phyloP scores from a whole-genome alignment of 805 yeast species.

The Wickerhamomyces chaumierensis region DNA sequence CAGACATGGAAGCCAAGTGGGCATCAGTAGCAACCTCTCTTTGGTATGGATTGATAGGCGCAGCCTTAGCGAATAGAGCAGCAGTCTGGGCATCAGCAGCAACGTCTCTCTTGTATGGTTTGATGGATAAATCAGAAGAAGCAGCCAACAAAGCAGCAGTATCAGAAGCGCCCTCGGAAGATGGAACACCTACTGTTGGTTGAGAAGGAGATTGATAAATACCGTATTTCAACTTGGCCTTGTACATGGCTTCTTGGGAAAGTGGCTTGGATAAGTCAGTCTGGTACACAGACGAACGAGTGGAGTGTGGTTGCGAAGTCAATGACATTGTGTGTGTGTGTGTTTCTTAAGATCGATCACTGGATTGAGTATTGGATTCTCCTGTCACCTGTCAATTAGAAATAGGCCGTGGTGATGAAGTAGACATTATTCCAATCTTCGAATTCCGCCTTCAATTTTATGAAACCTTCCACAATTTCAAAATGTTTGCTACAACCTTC shows the following conservation, averaged over 20 bases:
- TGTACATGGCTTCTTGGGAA: slow-evolving; percentile 64
- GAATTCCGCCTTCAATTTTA: too few species aligned
- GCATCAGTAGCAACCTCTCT: slow-evolving; percentile 40
- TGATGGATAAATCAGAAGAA: slow-evolving; percentile 48
- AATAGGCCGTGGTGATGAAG: too few species aligned
- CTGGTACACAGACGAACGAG: slow-evolving; percentile 40
- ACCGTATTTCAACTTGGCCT: slow-evolving; percentile 63
- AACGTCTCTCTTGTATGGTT: slow-evolving; percentile 49
- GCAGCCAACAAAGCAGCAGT: slow-evolving; percentile 72
- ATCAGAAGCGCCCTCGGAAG: slow-evolving; percentile 46
- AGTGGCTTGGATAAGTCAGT: slow-evolving; percentile 53
- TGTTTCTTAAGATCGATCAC: not conserved
- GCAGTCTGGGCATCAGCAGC: slow-evolving; percentile 61
- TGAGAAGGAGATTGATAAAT: slow-evolving; percentile 40
- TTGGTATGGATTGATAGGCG: slow-evolving; percentile 37
- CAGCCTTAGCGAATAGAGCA: slow-evolving; percentile 38
- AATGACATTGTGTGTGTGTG: slow-evolving; percentile 2
- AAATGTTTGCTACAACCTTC: too few species aligned
- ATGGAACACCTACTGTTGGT: slow-evolving; percentile 46
- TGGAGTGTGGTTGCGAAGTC: slow-evolving; percentile 1
- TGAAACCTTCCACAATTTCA: too few species aligned
- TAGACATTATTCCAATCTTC: too few species aligned
- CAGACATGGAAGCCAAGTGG: slow-evolving; percentile 30
- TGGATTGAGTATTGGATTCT: too few species aligned
- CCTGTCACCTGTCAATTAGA: too few species aligned